These are phyloP conservation scores for Trichoderma sp. DNA, from an alignment of 2,329 filamentous ascomycete genomes.

Conservation along the genomic window DNA sequence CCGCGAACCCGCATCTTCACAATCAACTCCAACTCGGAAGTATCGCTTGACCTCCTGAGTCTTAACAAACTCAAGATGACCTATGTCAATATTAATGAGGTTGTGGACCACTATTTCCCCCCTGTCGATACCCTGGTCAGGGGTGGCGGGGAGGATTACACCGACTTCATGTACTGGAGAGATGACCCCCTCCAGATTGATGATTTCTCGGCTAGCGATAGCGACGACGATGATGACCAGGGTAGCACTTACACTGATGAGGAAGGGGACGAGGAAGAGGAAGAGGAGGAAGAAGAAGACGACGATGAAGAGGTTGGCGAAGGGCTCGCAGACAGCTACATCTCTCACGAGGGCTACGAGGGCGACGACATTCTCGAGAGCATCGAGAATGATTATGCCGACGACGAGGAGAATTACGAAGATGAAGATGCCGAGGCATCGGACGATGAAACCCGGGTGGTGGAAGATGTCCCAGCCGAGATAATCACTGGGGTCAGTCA, in stretches of 20 bases:
- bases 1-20: slow-evolving; percentile 94
- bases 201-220: slow-evolving; percentile 78
- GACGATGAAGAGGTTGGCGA: slow-evolving; percentile 40
- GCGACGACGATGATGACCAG: slow-evolving; percentile 48
- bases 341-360: slow-evolving; percentile 49
- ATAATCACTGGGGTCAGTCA: slow-evolving; percentile 59
- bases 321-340: slow-evolving; percentile 54
- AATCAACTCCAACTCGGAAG: slow-evolving; percentile 96
- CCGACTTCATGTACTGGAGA: slow-evolving; percentile 96
- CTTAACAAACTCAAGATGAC: slow-evolving; percentile 95
- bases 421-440: slow-evolving; percentile 25
- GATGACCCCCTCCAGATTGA: slow-evolving; percentile 79
- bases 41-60: slow-evolving; percentile 83
- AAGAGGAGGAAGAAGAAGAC: slow-evolving; percentile 24
- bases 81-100: slow-evolving; percentile 94
- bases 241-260: slow-evolving; percentile 45
- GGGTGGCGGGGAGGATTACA: slow-evolving; percentile 89
- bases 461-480: slow-evolving; percentile 53
- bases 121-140: slow-evolving; percentile 83
- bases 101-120: slow-evolving; percentile 97
- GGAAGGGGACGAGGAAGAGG: slow-evolving; percentile 35
- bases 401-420: slow-evolving; percentile 29
- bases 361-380: slow-evolving; percentile 36
- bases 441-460: slow-evolving; percentile 25
- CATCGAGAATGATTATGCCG: slow-evolving; percentile 36